A percentile compares a stretch with the other conserved stretches of the same genome.
phyloP scores from a whole-genome alignment of 768 basidiomycete species.

The Suillus cothurnatus region DNA sequence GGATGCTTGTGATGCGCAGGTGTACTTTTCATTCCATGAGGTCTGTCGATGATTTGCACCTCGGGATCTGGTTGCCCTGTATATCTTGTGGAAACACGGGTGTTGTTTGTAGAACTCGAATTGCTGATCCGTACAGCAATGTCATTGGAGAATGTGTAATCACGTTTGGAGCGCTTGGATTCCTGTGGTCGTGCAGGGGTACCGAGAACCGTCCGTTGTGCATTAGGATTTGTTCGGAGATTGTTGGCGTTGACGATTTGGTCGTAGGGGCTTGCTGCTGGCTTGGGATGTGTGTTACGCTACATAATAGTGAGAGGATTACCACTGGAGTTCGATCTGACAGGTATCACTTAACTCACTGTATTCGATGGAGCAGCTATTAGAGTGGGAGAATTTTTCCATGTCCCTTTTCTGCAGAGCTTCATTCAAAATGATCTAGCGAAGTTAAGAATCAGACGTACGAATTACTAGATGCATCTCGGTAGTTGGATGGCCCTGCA shows the following conservation, averaged over 20 bases:
- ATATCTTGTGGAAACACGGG: conserved; percentile 8
- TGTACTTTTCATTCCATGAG: conserved; percentile 2
- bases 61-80: conserved; percentile 19
- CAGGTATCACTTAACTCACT: conserved; percentile 17
- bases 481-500: conserved; percentile 23
- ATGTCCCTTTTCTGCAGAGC: conserved; percentile 9
- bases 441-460: conserved; percentile 11
- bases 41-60: conserved; percentile 21
- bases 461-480: conserved; percentile 32
- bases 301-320: conserved; percentile 1
- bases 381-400: conserved; percentile 25
- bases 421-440: conserved; percentile 10
- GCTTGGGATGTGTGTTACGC: not conserved
- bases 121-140: not conserved
- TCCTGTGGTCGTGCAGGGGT: conserved; percentile 4
- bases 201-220: conserved; percentile 22
- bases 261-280: conserved; percentile 5
- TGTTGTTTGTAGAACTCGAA: conserved; percentile 4
- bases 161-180: conserved; percentile 29
- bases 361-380: conserved; percentile 21
- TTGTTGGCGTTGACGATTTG: not conserved
- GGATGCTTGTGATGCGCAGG: not conserved
- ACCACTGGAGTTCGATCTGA: not conserved
- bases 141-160: not conserved
- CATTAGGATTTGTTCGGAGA: conserved; percentile 24